phyloP scores from a whole-genome alignment of 495 filamentous ascomycete species.

The Tuber borchii region DNA sequence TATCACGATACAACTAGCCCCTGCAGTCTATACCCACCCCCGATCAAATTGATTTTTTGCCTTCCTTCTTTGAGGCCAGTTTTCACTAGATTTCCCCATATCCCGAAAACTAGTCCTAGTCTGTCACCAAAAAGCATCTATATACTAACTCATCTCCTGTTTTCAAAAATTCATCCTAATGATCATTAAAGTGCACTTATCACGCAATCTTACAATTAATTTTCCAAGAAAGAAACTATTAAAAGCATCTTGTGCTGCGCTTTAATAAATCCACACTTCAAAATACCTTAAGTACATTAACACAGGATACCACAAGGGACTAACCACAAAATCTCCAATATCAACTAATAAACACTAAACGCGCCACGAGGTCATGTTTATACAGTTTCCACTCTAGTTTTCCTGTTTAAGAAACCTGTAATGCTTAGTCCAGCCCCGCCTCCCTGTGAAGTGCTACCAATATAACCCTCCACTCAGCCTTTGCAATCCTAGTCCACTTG shows the following conservation, averaged over 20 bases:
- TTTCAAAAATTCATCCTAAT: neutral
- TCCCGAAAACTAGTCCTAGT: no score
- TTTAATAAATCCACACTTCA: neutral
- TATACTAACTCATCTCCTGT: neutral
- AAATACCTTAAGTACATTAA: neutral
- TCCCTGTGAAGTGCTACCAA: neutral
- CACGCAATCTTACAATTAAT: neutral
- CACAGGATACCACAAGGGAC: neutral
- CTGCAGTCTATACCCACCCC: neutral
- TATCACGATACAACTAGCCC: neutral
- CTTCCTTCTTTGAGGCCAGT: neutral
- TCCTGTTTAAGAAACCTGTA: neutral
- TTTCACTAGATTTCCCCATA: neutral
- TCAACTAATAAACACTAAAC: neutral
- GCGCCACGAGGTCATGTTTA: neutral
- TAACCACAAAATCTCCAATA: neutral
- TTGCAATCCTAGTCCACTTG: constrained; percentile 23
- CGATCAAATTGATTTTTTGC: neutral
- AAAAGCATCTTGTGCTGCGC: neutral
- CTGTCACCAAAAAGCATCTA: neutral
- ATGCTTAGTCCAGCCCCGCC: neutral
- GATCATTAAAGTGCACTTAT: neutral
- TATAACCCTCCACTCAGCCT: constrained; percentile 21
- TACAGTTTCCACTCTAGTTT: neutral
- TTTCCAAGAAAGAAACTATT: neutral